Conservation (phyloP, 2,329 filamentous ascomycete genomes). For the Paecilomyces sp. region DNA sequence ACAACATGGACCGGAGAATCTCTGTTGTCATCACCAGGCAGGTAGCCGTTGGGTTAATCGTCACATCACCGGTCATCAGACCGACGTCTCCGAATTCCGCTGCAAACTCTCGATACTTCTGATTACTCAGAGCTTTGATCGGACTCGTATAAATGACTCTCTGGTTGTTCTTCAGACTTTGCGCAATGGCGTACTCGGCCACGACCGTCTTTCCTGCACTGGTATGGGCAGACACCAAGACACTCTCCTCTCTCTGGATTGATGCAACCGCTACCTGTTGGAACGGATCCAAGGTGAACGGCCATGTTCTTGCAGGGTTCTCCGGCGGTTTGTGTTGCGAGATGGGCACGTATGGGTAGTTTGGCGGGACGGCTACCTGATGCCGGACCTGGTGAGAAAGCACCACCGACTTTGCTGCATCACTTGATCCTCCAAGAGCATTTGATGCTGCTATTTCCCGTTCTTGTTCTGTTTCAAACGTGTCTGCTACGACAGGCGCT, state of each 20-base stretch:
- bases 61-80: slow-evolving; percentile 97
- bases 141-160: slow-evolving; percentile 98
- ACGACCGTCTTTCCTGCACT: slow-evolving; percentile 98
- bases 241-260: slow-evolving; percentile 92
- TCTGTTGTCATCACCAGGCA: slow-evolving; percentile 99
- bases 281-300: slow-evolving; percentile 93
- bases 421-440: slow-evolving; percentile 57
- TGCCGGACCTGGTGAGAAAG: slow-evolving; percentile 97
- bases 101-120: slow-evolving; percentile 95
- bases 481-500: slow-evolving; percentile 80
- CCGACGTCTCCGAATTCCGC: slow-evolving; percentile 95
- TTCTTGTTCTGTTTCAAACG: slow-evolving; percentile 90
- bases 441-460: slow-evolving; percentile 78
- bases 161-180: slow-evolving; percentile 95
- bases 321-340: slow-evolving; percentile 88
- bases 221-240: slow-evolving; percentile 93
- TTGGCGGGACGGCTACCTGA: slow-evolving; percentile 88
- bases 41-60: slow-evolving; percentile 96
- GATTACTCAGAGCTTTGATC: slow-evolving; percentile 97
- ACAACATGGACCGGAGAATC: slow-evolving; percentile 97
- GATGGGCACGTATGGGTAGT: slow-evolving; percentile 92
- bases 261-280: slow-evolving; percentile 91
- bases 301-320: slow-evolving; percentile 74
- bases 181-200: slow-evolving; percentile 95
- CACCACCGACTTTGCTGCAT: slow-evolving; percentile 59